These are phyloP conservation scores for Purpureocillium lavendulum DNA, from an alignment of 2,329 filamentous ascomycete species.

Conservation along the genomic window DNA sequence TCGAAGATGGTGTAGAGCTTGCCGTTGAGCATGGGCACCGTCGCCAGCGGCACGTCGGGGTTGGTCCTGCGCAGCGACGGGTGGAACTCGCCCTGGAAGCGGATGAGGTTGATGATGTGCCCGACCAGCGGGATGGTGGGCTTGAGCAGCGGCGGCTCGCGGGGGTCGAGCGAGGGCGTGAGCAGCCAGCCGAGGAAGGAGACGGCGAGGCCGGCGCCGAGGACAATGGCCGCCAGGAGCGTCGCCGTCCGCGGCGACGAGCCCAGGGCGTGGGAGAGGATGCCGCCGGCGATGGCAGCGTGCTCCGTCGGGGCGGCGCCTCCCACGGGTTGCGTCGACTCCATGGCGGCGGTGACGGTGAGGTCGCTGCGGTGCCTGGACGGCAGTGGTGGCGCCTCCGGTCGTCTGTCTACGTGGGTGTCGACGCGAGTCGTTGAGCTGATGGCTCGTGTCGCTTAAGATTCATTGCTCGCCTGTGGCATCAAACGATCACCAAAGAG, in stretches of 20 bases:
- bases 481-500: too few relatives aligned
- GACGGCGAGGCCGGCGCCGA: slow-evolving; percentile 6
- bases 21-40: slow-evolving; percentile 32
- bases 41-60: slow-evolving; percentile 25
- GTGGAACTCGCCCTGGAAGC: slow-evolving; percentile 5
- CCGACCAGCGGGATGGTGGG: slow-evolving; percentile 34
- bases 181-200: slow-evolving; percentile 10
- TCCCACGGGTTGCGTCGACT: too few relatives aligned
- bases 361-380: too few relatives aligned
- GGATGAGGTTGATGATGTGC: slow-evolving; percentile 34
- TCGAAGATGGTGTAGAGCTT: slow-evolving; percentile 36
- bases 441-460: too few relatives aligned
- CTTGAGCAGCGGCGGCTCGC: slow-evolving; percentile 33
- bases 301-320: too few relatives aligned
- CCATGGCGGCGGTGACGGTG: too few relatives aligned
- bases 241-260: slow-evolving; percentile 30
- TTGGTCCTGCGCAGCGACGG: slow-evolving; percentile 10
- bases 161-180: slow-evolving; percentile 16
- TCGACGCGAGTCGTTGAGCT: too few relatives aligned
- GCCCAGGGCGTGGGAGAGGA: background rate
- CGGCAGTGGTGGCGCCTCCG: too few relatives aligned
- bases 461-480: too few relatives aligned
- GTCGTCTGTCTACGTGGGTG: too few relatives aligned
- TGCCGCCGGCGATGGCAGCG: too few relatives aligned
- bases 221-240: slow-evolving; percentile 3